Evolutionary conservation across 495 filamentous ascomycete species (phyloP), one percentile per base, ranked within the genome.

Genomic region (Penicillium canescens): DNA sequence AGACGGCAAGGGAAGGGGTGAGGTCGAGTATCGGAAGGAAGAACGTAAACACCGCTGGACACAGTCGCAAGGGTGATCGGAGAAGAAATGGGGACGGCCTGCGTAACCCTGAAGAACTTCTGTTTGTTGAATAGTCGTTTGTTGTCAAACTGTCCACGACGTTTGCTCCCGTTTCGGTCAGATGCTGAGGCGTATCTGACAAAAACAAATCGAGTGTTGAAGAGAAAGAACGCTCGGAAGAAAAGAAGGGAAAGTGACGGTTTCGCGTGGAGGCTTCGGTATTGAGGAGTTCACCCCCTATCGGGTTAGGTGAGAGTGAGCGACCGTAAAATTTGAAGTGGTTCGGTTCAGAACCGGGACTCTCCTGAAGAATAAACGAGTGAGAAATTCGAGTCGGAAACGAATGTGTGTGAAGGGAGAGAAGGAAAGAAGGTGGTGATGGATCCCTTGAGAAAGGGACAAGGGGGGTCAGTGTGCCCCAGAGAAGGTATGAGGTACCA

Each of bases 81-180:
- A 20, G 65, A 71, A 69, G 52, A 60, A 63, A 33, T 55, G 70
- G 75, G 68, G 65, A 78, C 75, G 75, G 67, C 75, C 75, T 28
- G 75, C 75, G 75, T 75, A 68, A 68, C 69, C 75, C 70, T 74
- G 62, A 44, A 24, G 46, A 66, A 59, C 59, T 59, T 66, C 54
- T 47, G 14, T 40, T 50, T 40, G 24, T 52, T 40, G 24, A 12
- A 39, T 35, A 23, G 48, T 50, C 49, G 60, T 43, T 42, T 36
- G 52, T 48, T 23, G 16, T 31, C 31, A 24, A 38, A 46, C 21
- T 39, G 8, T 24, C 35, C 24, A 37, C 34, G 34, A 34, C 46
- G 34, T 38, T 37, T 21, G 44, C 4, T 2, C 33, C 18, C 38
- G 33, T 46, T 23, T 53, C 13, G 26, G 14, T 46, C 34, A 20